Evolutionary conservation across 768 basidiomycete genomes (phyloP).

Genomic region (Lactarius deliciosus): DNA sequence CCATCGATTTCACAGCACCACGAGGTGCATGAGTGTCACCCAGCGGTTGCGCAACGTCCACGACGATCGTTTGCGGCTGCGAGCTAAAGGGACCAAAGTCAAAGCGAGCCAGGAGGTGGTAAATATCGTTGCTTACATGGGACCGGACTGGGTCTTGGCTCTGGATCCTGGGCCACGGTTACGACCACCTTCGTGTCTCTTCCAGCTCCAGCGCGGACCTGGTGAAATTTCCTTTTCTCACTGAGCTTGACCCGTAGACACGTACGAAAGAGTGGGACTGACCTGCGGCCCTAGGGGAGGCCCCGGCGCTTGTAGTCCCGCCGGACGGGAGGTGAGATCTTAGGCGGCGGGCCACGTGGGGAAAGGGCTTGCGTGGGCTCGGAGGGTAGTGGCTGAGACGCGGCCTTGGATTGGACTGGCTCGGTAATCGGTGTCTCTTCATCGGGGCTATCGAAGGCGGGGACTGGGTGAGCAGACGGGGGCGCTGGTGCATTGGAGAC

Average conservation of each 20-base stretch:
- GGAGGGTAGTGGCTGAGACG: conserved; percentile 56
- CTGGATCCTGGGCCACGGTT: conserved; percentile 45
- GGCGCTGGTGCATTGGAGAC: conserved; percentile 42
- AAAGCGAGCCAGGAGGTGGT: not conserved
- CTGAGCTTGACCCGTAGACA: conserved; percentile 37
- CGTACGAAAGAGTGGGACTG: conserved; percentile 36
- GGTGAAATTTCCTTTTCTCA: conserved; percentile 72
- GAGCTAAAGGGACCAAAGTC: conserved; percentile 40
- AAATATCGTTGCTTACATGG: conserved; percentile 44
- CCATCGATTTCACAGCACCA: conserved; percentile 83
- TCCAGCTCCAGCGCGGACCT: conserved; percentile 50
- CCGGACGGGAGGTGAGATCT: conserved; percentile 47
- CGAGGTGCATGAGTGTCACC: conserved; percentile 73
- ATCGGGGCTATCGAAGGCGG: conserved; percentile 35
- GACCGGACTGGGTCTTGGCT: conserved; percentile 52
- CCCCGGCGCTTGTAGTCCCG: conserved; percentile 50
- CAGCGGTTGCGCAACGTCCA: conserved; percentile 71
- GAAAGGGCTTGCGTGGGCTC: conserved; percentile 39
- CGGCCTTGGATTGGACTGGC: conserved; percentile 42
- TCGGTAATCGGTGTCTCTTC: conserved; percentile 39
- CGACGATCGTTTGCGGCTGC: conserved; percentile 65
- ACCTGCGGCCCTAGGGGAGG: conserved; percentile 44
- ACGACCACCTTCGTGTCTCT: conserved; percentile 37
- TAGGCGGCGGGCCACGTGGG: conserved; percentile 67
- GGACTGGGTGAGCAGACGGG: conserved; percentile 31